Conservation (phyloP, 164 flowering plant species). For the Berberis thunbergii region DNA sequence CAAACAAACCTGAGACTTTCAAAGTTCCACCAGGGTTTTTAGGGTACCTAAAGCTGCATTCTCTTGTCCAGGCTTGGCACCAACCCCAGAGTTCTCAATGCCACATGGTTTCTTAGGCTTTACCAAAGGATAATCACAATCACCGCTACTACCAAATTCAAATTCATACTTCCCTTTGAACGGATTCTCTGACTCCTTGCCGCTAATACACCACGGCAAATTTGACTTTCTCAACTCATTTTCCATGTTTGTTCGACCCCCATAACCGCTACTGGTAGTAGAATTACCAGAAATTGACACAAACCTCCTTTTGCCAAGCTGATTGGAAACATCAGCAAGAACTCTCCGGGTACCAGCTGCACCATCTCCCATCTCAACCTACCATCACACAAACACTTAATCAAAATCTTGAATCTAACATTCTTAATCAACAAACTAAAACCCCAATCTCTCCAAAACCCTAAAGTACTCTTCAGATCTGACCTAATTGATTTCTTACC, state of each 20-base stretch:
- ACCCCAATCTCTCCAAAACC: too few relatives aligned
- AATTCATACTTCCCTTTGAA: conserved; percentile 13
- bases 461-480: too few relatives aligned
- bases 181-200: conserved; percentile 22
- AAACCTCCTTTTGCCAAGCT: conserved; percentile 32
- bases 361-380: conserved; percentile 20
- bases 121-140: background rate
- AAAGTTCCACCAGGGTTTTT: conserved; percentile 7
- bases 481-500: too few relatives aligned
- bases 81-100: background rate
- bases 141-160: conserved; percentile 4
- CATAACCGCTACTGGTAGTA: conserved; percentile 10
- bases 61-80: conserved; percentile 1
- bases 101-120: conserved; percentile 12
- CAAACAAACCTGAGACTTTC: conserved; percentile 5
- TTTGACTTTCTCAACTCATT: conserved; percentile 9
- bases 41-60: conserved; percentile 6
- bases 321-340: conserved; percentile 56
- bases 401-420: background rate
- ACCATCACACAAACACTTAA: conserved; percentile 6
- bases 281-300: conserved; percentile 14
- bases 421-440: too few relatives aligned
- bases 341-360: conserved; percentile 22
- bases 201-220: conserved; percentile 16
- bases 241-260: conserved; percentile 10